Evolutionary conservation across 2,329 filamentous ascomycete species (phyloP), one percentile per base, ranked within the genome.

Genomic region (Juglanconis juglandina): DNA sequence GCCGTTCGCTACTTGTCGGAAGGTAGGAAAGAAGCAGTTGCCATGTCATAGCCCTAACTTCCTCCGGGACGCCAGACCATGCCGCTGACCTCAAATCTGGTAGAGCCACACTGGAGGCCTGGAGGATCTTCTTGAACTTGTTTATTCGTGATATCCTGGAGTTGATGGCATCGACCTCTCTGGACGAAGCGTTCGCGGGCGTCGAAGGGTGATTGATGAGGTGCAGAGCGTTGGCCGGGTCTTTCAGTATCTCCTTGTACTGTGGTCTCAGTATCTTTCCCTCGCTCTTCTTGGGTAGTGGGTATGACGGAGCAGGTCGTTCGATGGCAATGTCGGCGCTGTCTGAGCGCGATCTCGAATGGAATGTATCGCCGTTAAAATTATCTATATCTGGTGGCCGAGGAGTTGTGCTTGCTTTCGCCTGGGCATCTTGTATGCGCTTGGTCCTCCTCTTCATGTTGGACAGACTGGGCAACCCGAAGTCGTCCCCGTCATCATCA

Each of bases 1-100:
- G 86, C 64, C 95, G 84, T 72, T 99, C 96, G 68, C 92, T 96
- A 71, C 92, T 97, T n/a, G 94, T 96, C 1, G 96, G 95, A 4
- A 99, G 83, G 73, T 99, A 99, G 60, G 94, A 95, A 32, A 99
- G 85, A 24, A 99, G 81, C 32, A 99, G 81, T 75, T 98, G 93
- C 95, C 95, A 99, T n/a, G 94, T 95, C 89, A 99, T 97, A 54
- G 95, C 92, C 59, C 96, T 91, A 17, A 99, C 92, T 77, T 99
- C 96, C 68, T 92, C 89, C 0, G 95, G 96, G 41, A 98, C 85
- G 11, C 95, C 95, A 56, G 93, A 95, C 95, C 96, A 99, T 35
- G 95, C 92, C 37, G 92, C 81, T 60, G 92, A 83, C 64, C 95
- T 86, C 32, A 99, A 81, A 56, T 98, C 94, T 17, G 89, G 80